Base-by-base conservation (phyloP, 2,329 filamentous ascomycete genomes). In the Neofusicoccum umdonicola region DNA sequence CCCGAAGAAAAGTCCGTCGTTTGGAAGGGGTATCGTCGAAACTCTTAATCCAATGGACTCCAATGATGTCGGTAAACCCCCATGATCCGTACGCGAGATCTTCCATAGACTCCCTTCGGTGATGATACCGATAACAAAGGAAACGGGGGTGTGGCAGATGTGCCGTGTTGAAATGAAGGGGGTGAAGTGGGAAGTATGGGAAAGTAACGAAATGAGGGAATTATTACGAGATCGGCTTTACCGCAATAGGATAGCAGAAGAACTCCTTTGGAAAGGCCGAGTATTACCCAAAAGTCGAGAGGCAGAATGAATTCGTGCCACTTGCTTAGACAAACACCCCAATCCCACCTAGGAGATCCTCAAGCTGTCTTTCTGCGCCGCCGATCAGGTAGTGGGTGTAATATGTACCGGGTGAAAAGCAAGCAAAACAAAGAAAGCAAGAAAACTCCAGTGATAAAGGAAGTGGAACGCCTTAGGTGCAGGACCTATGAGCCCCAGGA, bases 31-130 rank as follows among this genome's bases (percentile, higher is more conserved):
- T 60, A 60, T 60, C 56, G 44, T 60, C 42, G 41, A 47, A 22
- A 39, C 42, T 45, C 42, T 60, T 45, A 47, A 60, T 42, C 56
- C 56, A 60, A 60, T 37, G 31, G 56, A 60, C 56, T 60, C 56
- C 56, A 60, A 27, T 47, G 56, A 60, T 60, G 56, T 60, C 31
- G 41, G 56, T 47, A 22, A 27, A 37, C 27, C 42, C 27, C 42
- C 56, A 22, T 48, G 31, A 39, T 60, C 56, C 56, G 35, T 47
- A n/a, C 42, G 41, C 42, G 15, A 52, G 50, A n/a, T 60, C 56
- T 58, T 47, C 42, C 56, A 22, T 39, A 17, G n/a, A 45, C 44
- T 60, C 27, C 41, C 27, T 37, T 15, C 54, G 3, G 34, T 27
- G 39, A 31, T 42, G 58, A 50, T 51, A 11, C n/a, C 22, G 11